phyloP scores from a whole-genome alignment of 2,329 filamentous ascomycete genomes.

The Fusarium nygamai region DNA sequence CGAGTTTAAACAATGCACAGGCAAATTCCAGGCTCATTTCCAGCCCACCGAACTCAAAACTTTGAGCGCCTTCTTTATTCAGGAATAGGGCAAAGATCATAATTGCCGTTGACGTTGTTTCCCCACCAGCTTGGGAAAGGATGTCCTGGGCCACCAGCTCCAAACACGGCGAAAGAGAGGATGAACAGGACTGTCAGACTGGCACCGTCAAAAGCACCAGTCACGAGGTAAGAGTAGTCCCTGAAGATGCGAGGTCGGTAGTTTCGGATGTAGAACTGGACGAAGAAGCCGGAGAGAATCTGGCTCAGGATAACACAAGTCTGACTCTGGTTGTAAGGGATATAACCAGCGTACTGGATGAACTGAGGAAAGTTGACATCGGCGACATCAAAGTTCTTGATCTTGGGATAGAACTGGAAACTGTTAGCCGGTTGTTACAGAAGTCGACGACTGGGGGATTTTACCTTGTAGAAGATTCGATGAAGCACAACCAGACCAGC shows the following conservation, averaged over 20 bases:
- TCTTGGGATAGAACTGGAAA: constrained; percentile 57
- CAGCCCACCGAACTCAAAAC: not conserved
- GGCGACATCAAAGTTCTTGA: constrained; percentile 52
- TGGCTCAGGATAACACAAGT: constrained; percentile 64
- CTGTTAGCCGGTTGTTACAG: not conserved
- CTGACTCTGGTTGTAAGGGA: constrained; percentile 65
- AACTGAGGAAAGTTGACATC: constrained; percentile 65
- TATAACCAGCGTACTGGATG: constrained; percentile 63
- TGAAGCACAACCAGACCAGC: constrained; percentile 56
- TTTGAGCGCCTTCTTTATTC: constrained; percentile 36
- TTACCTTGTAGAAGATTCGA: constrained; percentile 53
- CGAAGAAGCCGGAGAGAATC: constrained; percentile 57
- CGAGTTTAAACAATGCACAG: not conserved
- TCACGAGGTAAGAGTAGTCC: constrained; percentile 63
- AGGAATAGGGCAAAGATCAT: constrained; percentile 56
- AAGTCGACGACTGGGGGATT: constrained; percentile 1
- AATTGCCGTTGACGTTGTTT: constrained; percentile 59
- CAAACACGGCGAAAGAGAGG: constrained; percentile 66
- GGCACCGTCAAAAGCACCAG: constrained; percentile 63
- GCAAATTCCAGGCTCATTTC: not conserved
- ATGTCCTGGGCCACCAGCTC: constrained; percentile 55
- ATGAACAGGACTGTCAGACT: constrained; percentile 60
- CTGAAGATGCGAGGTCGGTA: constrained; percentile 62
- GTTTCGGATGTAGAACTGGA: constrained; percentile 63
- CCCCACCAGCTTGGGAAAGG: constrained; percentile 66